Percentiles rank a stretch among this genome's conserved stretches.
phyloP scores from a whole-genome alignment of 2,329 filamentous ascomycete genomes.

The Pseudophaeomoniella oleicola region DNA sequence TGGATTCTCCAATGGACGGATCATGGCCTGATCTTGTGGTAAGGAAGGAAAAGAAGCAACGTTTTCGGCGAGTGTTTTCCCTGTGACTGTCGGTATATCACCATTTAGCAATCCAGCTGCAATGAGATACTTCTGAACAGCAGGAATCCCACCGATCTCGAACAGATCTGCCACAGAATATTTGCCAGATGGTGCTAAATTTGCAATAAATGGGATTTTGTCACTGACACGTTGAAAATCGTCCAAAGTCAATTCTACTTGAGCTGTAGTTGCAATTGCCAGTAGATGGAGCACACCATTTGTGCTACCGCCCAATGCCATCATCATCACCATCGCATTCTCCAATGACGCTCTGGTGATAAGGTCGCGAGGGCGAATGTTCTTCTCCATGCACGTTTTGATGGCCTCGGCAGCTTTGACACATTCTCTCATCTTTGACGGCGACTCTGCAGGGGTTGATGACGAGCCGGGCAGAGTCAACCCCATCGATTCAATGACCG shows the following conservation, averaged over 20 bases:
- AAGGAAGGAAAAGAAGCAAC: constrained; percentile 63
- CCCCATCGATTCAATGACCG: constrained; percentile 79
- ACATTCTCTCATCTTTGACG: constrained; percentile 77
- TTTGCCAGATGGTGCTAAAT: constrained; percentile 69
- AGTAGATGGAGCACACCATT: constrained; percentile 82
- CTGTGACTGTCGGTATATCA: constrained; percentile 65
- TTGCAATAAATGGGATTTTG: constrained; percentile 73
- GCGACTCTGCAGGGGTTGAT: constrained; percentile 65
- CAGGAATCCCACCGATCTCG: constrained; percentile 69
- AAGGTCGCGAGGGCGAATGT: constrained; percentile 68
- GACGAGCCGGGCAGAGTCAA: constrained; percentile 70
- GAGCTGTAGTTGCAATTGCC: constrained; percentile 77
- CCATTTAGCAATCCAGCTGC: constrained; percentile 64
- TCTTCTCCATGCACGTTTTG: constrained; percentile 61
- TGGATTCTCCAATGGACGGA: constrained; percentile 64
- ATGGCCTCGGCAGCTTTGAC: constrained; percentile 68
- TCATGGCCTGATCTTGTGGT: constrained; percentile 66
- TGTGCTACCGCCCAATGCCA: constrained; percentile 80
- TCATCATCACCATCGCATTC: constrained; percentile 79
- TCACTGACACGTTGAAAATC: constrained; percentile 71
- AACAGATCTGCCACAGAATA: constrained; percentile 85
- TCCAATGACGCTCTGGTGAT: constrained; percentile 70
- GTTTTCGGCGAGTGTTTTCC: constrained; percentile 71
- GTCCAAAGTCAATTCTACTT: constrained; percentile 61
- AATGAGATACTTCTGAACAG: constrained; percentile 73